Conservation (phyloP, 805 yeast genomes). For the Candida chauliodis region DNA sequence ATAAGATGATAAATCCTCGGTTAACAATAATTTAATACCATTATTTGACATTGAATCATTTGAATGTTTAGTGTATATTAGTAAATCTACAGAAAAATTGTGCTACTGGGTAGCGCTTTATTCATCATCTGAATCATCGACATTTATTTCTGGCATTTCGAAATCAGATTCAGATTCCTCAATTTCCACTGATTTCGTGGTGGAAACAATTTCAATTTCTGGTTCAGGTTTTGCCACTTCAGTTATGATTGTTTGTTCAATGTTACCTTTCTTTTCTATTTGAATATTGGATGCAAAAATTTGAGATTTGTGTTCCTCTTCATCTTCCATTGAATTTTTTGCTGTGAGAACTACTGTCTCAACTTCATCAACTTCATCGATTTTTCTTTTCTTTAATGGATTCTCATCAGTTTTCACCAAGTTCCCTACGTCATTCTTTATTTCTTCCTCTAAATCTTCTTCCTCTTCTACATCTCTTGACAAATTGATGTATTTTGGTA, state of each 20-base stretch:
- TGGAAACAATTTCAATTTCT: conserved; percentile 2
- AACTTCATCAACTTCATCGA: conserved; percentile 6
- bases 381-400: conserved; percentile 24
- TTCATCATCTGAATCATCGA: conserved; percentile 43
- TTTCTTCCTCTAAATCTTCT: conserved; percentile 38
- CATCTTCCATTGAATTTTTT: not conserved
- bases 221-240: conserved; percentile 2
- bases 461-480: conserved; percentile 22
- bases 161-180: conserved; percentile 41
- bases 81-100: not conserved
- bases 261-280: conserved; percentile 8
- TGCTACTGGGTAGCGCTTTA: conserved; percentile 5
- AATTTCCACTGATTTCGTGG: not conserved
- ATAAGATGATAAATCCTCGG: conserved; percentile 50
- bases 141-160: conserved; percentile 47
- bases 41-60: conserved; percentile 7
- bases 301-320: conserved; percentile 5
- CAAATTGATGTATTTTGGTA: conserved; percentile 21
- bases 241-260: conserved; percentile 7
- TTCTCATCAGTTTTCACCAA: conserved; percentile 14
- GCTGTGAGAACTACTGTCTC: not conserved
- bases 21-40: conserved; percentile 21
- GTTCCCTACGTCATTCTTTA: conserved; percentile 18
- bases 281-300: conserved; percentile 4
- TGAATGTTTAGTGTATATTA: not conserved